Evolutionary conservation across 306 rosid genomes (phyloP).

Genomic region (Fragaria vesca): DNA sequence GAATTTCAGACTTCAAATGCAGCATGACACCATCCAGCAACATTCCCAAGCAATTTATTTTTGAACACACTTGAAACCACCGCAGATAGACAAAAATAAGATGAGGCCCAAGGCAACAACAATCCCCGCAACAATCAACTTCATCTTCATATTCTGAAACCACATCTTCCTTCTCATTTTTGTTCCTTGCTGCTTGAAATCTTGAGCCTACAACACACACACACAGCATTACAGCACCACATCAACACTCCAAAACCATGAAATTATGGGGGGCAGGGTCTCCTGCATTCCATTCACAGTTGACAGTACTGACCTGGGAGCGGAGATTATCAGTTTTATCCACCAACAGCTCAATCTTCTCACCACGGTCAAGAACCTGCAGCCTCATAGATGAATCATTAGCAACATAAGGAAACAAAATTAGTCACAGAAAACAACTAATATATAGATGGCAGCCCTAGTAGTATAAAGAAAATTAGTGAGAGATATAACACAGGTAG

Average conservation of each 20-base stretch:
- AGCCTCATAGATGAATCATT: not conserved
- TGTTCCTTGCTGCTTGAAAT: slow-evolving; percentile 70
- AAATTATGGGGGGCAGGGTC: not conserved
- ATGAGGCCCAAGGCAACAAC: slow-evolving; percentile 51
- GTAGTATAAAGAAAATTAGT: not conserved
- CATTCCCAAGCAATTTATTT: slow-evolving; percentile 8
- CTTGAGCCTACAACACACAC: slow-evolving; percentile 68
- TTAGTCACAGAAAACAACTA: not conserved
- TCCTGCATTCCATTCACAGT: not conserved
- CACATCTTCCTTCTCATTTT: slow-evolving; percentile 91
- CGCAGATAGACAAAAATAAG: slow-evolving; percentile 62
- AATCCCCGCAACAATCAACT: slow-evolving; percentile 68
- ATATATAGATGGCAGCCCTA: not conserved
- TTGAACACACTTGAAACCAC: slow-evolving; percentile 51
- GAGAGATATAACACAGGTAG: not conserved
- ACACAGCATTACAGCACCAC: not conserved
- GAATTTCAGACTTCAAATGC: slow-evolving; percentile 4
- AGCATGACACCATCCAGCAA: not conserved
- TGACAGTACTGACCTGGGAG: slow-evolving; percentile 61
- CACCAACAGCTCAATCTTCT: slow-evolving; percentile 86
- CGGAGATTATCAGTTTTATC: slow-evolving; percentile 96
- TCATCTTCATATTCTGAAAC: slow-evolving; percentile 88
- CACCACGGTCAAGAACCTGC: slow-evolving; percentile 99
- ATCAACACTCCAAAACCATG: not conserved
- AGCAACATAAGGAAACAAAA: not conserved